Evolutionary conservation across 2,329 filamentous ascomycete species (phyloP), one percentile per base, ranked within the genome.

Genomic region (Diaporthe australafricana): DNA sequence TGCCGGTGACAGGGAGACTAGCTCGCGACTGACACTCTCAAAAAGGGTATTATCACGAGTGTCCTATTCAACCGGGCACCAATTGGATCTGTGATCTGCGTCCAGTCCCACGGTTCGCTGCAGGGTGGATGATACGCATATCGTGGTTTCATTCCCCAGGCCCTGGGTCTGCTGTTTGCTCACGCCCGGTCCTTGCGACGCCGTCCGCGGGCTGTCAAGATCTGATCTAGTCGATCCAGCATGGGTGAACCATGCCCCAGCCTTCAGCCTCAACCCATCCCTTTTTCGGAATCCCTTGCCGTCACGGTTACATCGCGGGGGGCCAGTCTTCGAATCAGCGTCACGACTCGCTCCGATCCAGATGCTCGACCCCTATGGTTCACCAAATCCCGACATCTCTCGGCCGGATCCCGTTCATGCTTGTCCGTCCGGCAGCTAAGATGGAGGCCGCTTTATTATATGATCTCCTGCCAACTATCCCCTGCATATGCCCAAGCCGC

Each of bases 21-120:
- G 38, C 32, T 57, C 66, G 52, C 52, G 30, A 68, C 66, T 57
- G 35, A 47, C 52, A 48, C 52, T 68, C 66, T 56, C 52, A 57
- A 57, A 68, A 68, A 57, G 66, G 66, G 52, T 50, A 68, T 68
- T 48, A 68, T 68, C 52, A 68, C 38, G 40, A 48, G 45, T 27
- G 40, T 32, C 25, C 17, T 57, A 38, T 57, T 25, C 32, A 48
- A 9, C 45, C 52, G 40, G 16, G n/a, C 38, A 57, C 40, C 66
- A 68, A 57, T 65, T 65, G 30, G 30, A 38, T 65, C 9, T 30
- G 22, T 38, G 45, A 50, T 38, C 60, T 25, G 30, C 45, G n/a
- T 27, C 45, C n/a, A 14, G 30, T 38, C 17, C 60, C 60, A 65
- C 30, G 60, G 42, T 65, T 65, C 45, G 45, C 27, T 38, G 27